These are phyloP conservation scores for Epichloe hybrida DNA, from an alignment of 2,329 filamentous ascomycete genomes.

Conservation along the genomic window DNA sequence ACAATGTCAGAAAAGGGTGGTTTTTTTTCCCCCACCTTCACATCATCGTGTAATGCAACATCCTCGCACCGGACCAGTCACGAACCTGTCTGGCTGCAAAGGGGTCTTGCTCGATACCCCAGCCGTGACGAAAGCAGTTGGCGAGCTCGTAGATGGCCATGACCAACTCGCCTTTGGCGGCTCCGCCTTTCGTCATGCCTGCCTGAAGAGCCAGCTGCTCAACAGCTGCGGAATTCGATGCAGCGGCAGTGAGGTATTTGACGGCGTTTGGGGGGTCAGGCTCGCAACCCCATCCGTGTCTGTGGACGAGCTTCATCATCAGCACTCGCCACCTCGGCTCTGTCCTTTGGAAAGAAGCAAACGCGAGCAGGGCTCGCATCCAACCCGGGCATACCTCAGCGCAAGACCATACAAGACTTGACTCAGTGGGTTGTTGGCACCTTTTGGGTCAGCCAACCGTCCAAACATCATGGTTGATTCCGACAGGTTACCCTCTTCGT, in stretches of 20 bases:
- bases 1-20: not conserved
- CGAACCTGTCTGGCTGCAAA: constrained; percentile 61
- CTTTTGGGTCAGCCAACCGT: constrained; percentile 65
- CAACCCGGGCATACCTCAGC: constrained; percentile 54
- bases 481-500: constrained; percentile 70
- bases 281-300: constrained; percentile 85
- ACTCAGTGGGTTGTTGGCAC: constrained; percentile 81
- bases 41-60: not conserved
- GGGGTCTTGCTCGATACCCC: constrained; percentile 79
- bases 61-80: constrained; percentile 20
- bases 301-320: constrained; percentile 20
- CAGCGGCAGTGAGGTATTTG: constrained; percentile 74
- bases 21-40: not conserved
- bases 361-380: constrained; percentile 15
- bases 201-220: constrained; percentile 76
- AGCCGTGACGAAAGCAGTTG: constrained; percentile 86
- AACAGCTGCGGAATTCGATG: constrained; percentile 76
- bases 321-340: not conserved
- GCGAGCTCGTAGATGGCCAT: constrained; percentile 92
- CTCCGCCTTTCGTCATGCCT: constrained; percentile 83
- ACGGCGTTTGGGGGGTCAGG: constrained; percentile 62
- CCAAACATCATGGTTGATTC: constrained; percentile 78
- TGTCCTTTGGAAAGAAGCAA: constrained; percentile 7
- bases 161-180: constrained; percentile 90
- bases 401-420: constrained; percentile 94